phyloP scores from a whole-genome alignment of 2,329 filamentous ascomycete species.

The Talaromyces albobiverticillius region DNA sequence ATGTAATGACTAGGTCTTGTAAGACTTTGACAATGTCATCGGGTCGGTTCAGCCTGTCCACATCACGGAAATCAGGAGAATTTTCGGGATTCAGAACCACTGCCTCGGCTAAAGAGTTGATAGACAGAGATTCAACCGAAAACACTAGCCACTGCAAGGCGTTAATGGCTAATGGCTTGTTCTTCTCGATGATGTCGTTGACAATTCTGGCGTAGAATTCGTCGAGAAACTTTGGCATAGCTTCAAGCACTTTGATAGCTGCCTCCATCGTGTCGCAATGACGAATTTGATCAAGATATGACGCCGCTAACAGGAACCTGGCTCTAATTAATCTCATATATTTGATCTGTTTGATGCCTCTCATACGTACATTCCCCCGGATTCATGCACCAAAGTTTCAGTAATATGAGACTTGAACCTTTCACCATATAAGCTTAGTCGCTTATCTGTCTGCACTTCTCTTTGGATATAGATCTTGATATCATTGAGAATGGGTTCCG shows the following conservation, averaged over 20 bases:
- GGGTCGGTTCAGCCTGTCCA: background rate
- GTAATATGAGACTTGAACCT: background rate
- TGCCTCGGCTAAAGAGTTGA: background rate
- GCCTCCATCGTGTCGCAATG: background rate
- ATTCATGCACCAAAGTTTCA: background rate
- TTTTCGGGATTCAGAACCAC: background rate
- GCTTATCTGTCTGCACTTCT: background rate
- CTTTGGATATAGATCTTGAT: background rate
- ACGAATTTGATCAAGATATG: background rate
- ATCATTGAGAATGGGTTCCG: background rate
- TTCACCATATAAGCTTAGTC: background rate
- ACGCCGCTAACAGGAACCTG: background rate
- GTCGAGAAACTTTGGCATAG: background rate
- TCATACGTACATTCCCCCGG: background rate
- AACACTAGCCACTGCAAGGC: background rate
- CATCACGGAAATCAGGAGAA: background rate
- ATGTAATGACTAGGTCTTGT: background rate
- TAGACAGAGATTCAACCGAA: background rate
- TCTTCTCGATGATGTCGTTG: background rate
- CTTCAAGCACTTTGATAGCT: background rate
- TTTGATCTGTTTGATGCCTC: background rate
- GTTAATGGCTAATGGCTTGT: background rate
- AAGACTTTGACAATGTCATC: background rate
- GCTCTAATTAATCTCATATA: background rate
- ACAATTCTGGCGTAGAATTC: background rate